These are phyloP conservation scores for Botrytis paeoniae DNA, from an alignment of 2,329 filamentous ascomycete genomes.

Conservation along the genomic window DNA sequence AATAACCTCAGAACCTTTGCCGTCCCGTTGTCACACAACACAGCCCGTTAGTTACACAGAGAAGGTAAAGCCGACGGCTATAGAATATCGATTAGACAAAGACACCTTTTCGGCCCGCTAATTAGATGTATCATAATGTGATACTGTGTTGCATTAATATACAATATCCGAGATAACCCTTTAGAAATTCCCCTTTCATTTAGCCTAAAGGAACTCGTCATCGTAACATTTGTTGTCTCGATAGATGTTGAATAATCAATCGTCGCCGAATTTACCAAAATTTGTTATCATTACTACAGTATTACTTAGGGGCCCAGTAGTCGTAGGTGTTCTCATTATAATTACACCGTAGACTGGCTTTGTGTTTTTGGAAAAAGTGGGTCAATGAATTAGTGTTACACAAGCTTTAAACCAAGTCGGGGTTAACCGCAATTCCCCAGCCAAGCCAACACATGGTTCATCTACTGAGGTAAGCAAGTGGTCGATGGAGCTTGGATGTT, in stretches of 20 bases:
- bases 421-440: constrained; percentile 1
- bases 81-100: not conserved
- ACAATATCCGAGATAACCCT: not conserved
- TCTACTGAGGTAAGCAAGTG: not conserved
- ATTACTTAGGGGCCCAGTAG: not conserved
- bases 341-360: not conserved
- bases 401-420: not conserved
- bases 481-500: not conserved
- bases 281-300: not conserved
- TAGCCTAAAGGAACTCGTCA: not conserved
- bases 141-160: not conserved
- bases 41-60: not conserved
- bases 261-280: not conserved
- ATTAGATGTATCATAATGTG: not conserved
- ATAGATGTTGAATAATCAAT: not conserved
- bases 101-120: not conserved
- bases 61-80: not conserved
- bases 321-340: not conserved
- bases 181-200: not conserved
- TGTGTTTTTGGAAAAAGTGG: not conserved
- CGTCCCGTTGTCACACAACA: not conserved
- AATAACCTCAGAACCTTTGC: not conserved
- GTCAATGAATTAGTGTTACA: not conserved
- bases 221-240: not conserved
- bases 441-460: not conserved